phyloP scores from a whole-genome alignment of 805 yeast species.

The Starmerella khaoyaiensis region DNA sequence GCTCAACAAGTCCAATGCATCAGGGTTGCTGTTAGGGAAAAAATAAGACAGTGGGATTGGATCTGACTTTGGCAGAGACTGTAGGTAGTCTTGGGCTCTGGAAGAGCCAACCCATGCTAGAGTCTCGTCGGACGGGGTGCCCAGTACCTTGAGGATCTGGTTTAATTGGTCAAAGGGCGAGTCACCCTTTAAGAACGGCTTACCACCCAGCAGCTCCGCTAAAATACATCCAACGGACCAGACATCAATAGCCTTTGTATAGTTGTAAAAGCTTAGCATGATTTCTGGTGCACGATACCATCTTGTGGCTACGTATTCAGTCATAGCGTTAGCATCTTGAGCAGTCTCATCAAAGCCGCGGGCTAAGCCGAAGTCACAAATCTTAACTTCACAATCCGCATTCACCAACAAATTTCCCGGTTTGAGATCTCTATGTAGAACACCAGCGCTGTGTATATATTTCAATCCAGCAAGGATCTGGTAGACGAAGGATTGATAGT shows the following conservation, averaged over 20 bases:
- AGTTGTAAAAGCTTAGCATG: constrained; percentile 86
- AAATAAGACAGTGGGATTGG: constrained; percentile 42
- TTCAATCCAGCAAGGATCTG: constrained; percentile 84
- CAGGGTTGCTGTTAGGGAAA: constrained; percentile 45
- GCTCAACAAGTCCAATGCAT: constrained; percentile 53
- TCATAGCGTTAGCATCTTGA: constrained; percentile 44
- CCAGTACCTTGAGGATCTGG: constrained; percentile 70
- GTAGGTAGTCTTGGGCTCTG: constrained; percentile 79
- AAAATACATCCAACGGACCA: constrained; percentile 96
- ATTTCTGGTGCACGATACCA: constrained; percentile 98
- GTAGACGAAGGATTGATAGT: constrained; percentile 83
- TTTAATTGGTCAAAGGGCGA: constrained; percentile 87
- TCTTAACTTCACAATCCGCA: constrained; percentile 84
- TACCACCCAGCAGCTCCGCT: constrained; percentile 76
- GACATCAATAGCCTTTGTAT: constrained; percentile 87
- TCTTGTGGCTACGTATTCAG: constrained; percentile 94
- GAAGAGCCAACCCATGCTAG: constrained; percentile 51
- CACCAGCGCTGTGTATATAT: constrained; percentile 86
- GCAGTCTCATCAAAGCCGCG: constrained; percentile 40
- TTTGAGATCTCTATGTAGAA: constrained; percentile 82
- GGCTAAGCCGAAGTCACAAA: constrained; percentile 92
- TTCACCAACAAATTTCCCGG: constrained; percentile 79
- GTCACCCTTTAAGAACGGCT: constrained; percentile 85
- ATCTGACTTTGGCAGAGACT: constrained; percentile 59
- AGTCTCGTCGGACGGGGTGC: constrained; percentile 75